Base-by-base conservation (phyloP, 2,329 filamentous ascomycete species). In the Cercospora sp. region DNA sequence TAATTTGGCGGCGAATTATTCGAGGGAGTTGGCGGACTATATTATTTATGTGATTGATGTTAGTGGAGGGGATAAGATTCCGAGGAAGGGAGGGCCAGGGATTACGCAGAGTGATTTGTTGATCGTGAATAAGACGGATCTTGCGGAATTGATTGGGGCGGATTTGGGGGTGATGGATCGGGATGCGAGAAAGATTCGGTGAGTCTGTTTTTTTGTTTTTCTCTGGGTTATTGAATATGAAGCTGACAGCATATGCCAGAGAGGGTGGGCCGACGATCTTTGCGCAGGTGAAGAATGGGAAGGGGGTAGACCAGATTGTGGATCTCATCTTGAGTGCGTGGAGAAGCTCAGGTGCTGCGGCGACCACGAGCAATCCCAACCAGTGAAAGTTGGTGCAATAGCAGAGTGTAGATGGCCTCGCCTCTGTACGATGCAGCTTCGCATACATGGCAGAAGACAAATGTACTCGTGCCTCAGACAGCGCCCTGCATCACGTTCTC, bases 11-110 rank as follows among this genome's bases (percentile, higher is more conserved):
- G 95, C 95, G 3, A 99, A 99, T 84, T 99, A 99, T 85, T 92
- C 88, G 65, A 87, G 95, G 67, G 95, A 99, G 82, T 85, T 99
- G 72, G 95, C 95, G 1, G 95, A 99, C 80, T 99, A 91, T 80
- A 99, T 99, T 81, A 90, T 99, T 81, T 99, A 99, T 80, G 95
- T 99, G 32, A 98, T 99, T 75, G 95, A 99, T 81, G 95, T 99
- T 18, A 91, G 90, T 66, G 95, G 95, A 24, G 95, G 95, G 12
- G 95, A 99, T 81, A 99, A 99, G 86, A 90, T 99, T 61, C 95
- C 95, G 0, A 84, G 95, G 30, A 99, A 99, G 83, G 95, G 95
- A 30, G 95, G 95, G 0, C 95, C 95, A 0, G 95, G 95, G 1
- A 99, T 99, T 79, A 99, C 95, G 5, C 94, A 97, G 82, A 95